A percentile compares a stretch with the other conserved stretches of the same genome.
Conservation (phyloP, 2,329 filamentous ascomycete genomes). For the Lecanicillium sp. region DNA sequence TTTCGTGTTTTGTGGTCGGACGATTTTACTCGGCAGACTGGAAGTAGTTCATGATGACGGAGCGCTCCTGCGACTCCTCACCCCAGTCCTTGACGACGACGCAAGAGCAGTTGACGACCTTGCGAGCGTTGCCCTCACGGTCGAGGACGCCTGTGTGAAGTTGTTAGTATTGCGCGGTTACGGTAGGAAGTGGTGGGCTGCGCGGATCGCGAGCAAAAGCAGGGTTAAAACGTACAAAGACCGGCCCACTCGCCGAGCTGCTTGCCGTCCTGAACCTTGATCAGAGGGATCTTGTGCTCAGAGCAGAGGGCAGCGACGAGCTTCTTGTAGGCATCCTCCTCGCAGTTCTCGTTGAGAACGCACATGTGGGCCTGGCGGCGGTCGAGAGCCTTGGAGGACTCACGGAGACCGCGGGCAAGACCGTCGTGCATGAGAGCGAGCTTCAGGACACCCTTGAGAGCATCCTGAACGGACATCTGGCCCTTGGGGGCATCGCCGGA, state of each 20-base stretch:
- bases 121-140: conserved; percentile 98
- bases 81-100: conserved; percentile 99
- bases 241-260: conserved; percentile 99
- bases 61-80: conserved; percentile 98
- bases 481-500: conserved; percentile 85
- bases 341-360: conserved; percentile 98
- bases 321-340: conserved; percentile 99
- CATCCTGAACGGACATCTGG: conserved; percentile 97
- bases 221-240: conserved; percentile 69
- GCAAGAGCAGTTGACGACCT: conserved; percentile 99
- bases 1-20: not conserved
- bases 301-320: conserved; percentile 96
- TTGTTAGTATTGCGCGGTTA: conserved; percentile 18
- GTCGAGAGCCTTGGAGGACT: conserved; percentile 98
- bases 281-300: conserved; percentile 99
- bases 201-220: conserved; percentile 11
- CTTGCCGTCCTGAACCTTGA: conserved; percentile 99
- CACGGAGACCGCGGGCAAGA: conserved; percentile 94
- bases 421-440: conserved; percentile 99
- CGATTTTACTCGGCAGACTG: conserved; percentile 76
- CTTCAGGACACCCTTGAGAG: conserved; percentile 98
- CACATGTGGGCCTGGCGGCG: conserved; percentile 99
- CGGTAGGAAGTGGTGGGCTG: not conserved
- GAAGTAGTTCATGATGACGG: conserved; percentile 99
- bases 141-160: conserved; percentile 75